Percentiles rank a stretch among this genome's conserved stretches.
phyloP scores from a whole-genome alignment of 768 basidiomycete genomes.

The Lactifluus volemus region DNA sequence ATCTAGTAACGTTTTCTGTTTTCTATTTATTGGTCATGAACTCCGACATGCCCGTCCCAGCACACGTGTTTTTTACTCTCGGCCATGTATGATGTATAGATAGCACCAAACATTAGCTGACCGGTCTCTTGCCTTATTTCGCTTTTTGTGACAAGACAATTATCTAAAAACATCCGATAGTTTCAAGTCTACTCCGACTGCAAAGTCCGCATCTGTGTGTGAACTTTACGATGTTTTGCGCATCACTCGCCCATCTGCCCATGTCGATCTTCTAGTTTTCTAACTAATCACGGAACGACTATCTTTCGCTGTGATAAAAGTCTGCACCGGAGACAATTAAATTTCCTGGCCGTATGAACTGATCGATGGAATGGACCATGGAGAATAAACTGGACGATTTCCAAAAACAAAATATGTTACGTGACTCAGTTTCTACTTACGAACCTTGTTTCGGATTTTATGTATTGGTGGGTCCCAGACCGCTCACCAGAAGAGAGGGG shows the following conservation, averaged over 20 bases:
- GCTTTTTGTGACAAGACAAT: background rate
- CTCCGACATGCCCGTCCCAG: background rate
- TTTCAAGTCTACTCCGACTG: background rate
- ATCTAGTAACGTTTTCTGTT: constrained; percentile 6
- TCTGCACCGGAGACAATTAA: background rate
- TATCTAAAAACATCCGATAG: background rate
- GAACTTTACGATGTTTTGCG: background rate
- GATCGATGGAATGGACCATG: background rate
- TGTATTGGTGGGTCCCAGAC: background rate
- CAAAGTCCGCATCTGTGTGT: background rate
- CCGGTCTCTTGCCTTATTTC: background rate
- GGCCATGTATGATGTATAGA: constrained; percentile 12
- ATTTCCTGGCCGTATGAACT: background rate
- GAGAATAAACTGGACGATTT: background rate
- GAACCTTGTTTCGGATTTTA: background rate
- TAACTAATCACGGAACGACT: background rate
- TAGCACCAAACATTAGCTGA: constrained; percentile 8
- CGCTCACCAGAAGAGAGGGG: background rate
- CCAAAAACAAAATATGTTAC: background rate
- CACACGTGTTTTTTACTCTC: background rate
- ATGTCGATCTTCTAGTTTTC: background rate
- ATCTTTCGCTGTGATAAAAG: background rate
- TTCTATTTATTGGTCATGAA: background rate
- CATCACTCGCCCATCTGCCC: background rate
- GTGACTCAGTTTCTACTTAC: background rate